A percentile compares a stretch with the other conserved stretches of the same genome.
Evolutionary conservation across 2,329 filamentous ascomycete species (phyloP).

Genomic region (Claviceps spartinae): DNA sequence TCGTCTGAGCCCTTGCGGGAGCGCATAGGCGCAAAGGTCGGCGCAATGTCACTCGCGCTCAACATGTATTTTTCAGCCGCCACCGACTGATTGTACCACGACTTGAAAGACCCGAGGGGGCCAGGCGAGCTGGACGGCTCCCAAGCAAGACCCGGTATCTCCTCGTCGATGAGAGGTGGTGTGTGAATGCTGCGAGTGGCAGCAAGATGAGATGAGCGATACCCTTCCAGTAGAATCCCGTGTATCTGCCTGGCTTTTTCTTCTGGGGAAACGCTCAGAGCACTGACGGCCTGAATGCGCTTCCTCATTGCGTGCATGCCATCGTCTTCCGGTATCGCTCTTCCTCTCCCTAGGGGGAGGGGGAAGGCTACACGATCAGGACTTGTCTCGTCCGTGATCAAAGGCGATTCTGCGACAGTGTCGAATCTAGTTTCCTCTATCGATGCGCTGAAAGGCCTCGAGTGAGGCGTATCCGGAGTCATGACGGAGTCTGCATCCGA

Average conservation of each 20-base stretch:
- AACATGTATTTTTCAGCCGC: slow-evolving; percentile 32
- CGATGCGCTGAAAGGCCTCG: slow-evolving; percentile 20
- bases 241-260: slow-evolving; percentile 66
- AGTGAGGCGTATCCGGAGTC: slow-evolving; percentile 13
- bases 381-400: slow-evolving; percentile 11
- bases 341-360: slow-evolving; percentile 16
- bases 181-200: slow-evolving; percentile 3
- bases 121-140: slow-evolving; percentile 30
- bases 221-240: slow-evolving; percentile 54
- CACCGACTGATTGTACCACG: slow-evolving; percentile 38
- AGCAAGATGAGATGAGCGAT: slow-evolving; percentile 27
- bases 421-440: slow-evolving; percentile 22
- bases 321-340: slow-evolving; percentile 57
- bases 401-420: slow-evolving; percentile 11
- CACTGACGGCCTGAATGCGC: slow-evolving; percentile 56
- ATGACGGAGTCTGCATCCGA: slow-evolving; percentile 4
- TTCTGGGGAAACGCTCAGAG: slow-evolving; percentile 38
- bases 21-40: slow-evolving; percentile 50
- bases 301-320: slow-evolving; percentile 56
- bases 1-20: slow-evolving; percentile 32
- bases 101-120: slow-evolving; percentile 40
- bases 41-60: slow-evolving; percentile 47
- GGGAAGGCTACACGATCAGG: slow-evolving; percentile 22
- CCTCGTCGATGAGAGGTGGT: slow-evolving; percentile 8
- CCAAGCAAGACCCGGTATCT: slow-evolving; percentile 14